phyloP scores from a whole-genome alignment of 306 rosid genomes.

The Trifolium pratense region DNA sequence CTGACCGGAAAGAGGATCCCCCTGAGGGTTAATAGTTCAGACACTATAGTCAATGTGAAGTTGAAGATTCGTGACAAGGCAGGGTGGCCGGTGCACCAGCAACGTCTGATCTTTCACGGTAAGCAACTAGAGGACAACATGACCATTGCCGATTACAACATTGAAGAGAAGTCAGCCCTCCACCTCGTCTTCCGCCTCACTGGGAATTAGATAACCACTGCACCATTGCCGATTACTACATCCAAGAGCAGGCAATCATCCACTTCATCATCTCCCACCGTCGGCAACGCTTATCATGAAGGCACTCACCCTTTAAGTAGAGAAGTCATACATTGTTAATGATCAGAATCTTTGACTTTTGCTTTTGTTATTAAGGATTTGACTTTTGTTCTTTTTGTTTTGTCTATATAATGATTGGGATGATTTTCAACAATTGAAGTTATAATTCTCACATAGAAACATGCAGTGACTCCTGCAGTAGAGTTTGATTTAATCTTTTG shows the following conservation, averaged over 20 bases:
- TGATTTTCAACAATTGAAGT: too few relatives aligned
- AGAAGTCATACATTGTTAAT: not conserved
- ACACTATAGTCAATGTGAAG: not conserved
- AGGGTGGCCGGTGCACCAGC: not conserved
- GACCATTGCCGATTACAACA: not conserved
- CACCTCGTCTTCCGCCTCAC: not conserved
- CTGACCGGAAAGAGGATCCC: too few relatives aligned
- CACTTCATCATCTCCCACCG: not conserved
- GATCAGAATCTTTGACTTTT: too few relatives aligned
- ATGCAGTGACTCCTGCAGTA: too few relatives aligned
- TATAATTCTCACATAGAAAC: too few relatives aligned
- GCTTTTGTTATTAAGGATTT: too few relatives aligned
- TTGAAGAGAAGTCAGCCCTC: not conserved
- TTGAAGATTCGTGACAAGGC: not conserved
- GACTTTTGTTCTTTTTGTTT: too few relatives aligned
- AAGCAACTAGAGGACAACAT: fast-evolving
- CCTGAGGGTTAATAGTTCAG: not conserved
- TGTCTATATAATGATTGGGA: too few relatives aligned
- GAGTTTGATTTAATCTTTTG: too few relatives aligned
- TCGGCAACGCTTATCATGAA: not conserved
- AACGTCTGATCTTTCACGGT: not conserved
- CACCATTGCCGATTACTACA: not conserved
- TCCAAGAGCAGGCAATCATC: not conserved
- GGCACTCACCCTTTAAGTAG: not conserved
- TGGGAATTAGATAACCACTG: too few relatives aligned